phyloP scores from a whole-genome alignment of 2,329 filamentous ascomycete genomes.

The Trichoderma koningiopsis region DNA sequence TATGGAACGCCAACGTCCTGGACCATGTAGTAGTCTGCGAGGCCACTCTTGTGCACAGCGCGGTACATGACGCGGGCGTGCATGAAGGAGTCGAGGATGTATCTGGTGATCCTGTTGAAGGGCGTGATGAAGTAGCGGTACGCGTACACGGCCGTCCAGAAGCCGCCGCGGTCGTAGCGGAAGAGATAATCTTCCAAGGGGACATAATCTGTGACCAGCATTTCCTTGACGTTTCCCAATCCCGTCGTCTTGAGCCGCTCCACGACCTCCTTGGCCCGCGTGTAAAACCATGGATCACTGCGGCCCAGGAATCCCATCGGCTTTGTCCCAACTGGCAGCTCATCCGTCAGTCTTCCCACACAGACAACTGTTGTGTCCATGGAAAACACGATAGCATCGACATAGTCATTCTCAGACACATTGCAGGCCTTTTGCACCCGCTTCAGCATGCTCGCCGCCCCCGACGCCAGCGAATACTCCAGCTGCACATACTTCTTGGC shows the following conservation, averaged over 20 bases:
- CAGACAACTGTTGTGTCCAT: conserved; percentile 59
- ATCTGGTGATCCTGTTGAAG: conserved; percentile 65
- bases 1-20: conserved; percentile 63
- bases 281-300: conserved; percentile 72
- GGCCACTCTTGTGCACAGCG: conserved; percentile 62
- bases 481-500: conserved; percentile 60
- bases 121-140: conserved; percentile 66
- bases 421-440: conserved; percentile 49
- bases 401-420: conserved; percentile 57
- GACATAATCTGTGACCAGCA: conserved; percentile 53
- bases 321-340: conserved; percentile 40
- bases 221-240: background rate
- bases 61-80: conserved; percentile 67
- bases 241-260: conserved; percentile 33
- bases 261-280: conserved; percentile 59
- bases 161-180: conserved; percentile 69
- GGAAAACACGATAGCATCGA: conserved; percentile 70
- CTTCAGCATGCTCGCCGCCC: conserved; percentile 42
- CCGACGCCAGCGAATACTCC: conserved; percentile 54
- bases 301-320: conserved; percentile 56
- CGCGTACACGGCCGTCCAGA: conserved; percentile 66
- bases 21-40: conserved; percentile 62
- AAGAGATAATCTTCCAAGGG: conserved; percentile 69
- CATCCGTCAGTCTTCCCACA: conserved; percentile 58
- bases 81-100: conserved; percentile 62